A percentile compares a stretch with the other conserved stretches of the same genome.
Conservation (phyloP, 768 basidiomycete species). For the Dictyophora rubrovolvata region DNA sequence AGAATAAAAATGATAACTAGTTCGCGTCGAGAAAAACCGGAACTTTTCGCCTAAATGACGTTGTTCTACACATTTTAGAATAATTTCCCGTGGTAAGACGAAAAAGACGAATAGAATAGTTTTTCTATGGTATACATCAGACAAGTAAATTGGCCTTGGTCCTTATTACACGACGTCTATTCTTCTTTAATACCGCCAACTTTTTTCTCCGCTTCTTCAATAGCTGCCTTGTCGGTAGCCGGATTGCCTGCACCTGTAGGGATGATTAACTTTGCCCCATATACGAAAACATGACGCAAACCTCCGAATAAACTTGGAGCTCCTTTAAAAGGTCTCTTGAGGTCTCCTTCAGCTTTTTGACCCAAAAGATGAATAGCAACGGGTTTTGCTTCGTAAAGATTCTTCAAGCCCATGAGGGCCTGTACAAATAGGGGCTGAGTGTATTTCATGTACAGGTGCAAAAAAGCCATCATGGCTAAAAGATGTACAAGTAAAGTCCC, state of each 20-base stretch:
- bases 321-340: slow-evolving; percentile 83
- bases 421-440: slow-evolving; percentile 96
- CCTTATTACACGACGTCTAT: slow-evolving; percentile 19
- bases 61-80: not conserved
- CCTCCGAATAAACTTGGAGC: slow-evolving; percentile 62
- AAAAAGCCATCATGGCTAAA: slow-evolving; percentile 83
- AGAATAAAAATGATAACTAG: slow-evolving; percentile 29
- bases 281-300: slow-evolving; percentile 21
- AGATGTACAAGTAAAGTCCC: slow-evolving; percentile 54
- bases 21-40: no score
- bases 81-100: not conserved
- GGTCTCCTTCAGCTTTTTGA: slow-evolving; percentile 70
- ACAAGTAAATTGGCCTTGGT: not conserved
- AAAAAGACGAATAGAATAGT: not conserved
- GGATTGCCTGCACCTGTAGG: slow-evolving; percentile 47
- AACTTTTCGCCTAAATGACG: no score
- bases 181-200: slow-evolving; percentile 75
- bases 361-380: slow-evolving; percentile 77
- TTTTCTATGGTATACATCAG: not conserved
- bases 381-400: slow-evolving; percentile 75
- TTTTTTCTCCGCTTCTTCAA: slow-evolving; percentile 84
- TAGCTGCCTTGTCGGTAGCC: slow-evolving; percentile 75
- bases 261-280: not conserved
- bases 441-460: slow-evolving; percentile 92
- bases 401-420: slow-evolving; percentile 89